Evolutionary conservation across 805 yeast genomes (phyloP), one percentile per base, ranked within the genome.

Genomic region (Candida koratica): DNA sequence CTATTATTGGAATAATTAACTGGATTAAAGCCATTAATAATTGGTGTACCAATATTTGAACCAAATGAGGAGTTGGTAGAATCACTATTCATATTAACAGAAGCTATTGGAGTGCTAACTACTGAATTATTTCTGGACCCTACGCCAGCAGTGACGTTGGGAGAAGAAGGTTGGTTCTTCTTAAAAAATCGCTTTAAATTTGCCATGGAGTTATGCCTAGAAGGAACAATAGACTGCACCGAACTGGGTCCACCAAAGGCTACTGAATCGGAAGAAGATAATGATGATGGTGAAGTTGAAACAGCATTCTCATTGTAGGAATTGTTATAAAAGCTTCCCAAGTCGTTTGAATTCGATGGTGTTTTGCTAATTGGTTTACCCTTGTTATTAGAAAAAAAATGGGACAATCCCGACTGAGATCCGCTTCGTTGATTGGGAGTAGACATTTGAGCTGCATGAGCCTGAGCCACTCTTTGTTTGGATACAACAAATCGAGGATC

Each of bases 401-500:
- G 72, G 6, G 74, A 70, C 23, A 74, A 58, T 2, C 76, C 69
- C 7, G 75, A 64, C 40, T 69, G 73, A 5, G 75, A 69, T 7
- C 61, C 64, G 33, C 56, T 55, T 32, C 67, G 58, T 29, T 60
- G 67, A 12, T 60, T 50, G 18, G 64, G 46, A 25, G 56, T 47
- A 3, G 62, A 53, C 2, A 71, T 72, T 14, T 53, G 52, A 4
- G 55, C 57, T 19, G 72, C 75, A 46, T 71, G 77, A 13, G 67
- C 73, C 45, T 64, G 78, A 29, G 71, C 79, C 16, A 80, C 77
- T 36, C 84, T 75, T 42, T 82, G 93, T 49, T 85, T 78, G 8
- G 94, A 84, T 25, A 88, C 82, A 33, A 88, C 78, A 53, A 88
- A 87, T 28, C 96, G 70, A 11, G 94, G 84, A 53, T 87, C 96